phyloP scores from a whole-genome alignment of 805 yeast species.

The Candida pini region DNA sequence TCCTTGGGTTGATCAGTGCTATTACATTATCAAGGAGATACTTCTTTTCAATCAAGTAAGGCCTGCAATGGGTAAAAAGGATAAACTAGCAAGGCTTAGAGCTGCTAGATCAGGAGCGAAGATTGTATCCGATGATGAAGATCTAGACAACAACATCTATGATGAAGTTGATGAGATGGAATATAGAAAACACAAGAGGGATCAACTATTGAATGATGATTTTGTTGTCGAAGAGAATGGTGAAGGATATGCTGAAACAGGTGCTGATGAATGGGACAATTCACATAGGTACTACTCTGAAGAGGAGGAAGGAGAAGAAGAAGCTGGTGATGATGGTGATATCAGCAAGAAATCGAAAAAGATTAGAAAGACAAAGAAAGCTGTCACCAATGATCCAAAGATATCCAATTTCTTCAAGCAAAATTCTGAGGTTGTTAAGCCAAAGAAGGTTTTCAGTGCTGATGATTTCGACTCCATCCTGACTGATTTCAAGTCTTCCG shows the following conservation, averaged over 20 bases:
- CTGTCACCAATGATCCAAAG: constrained; percentile 9
- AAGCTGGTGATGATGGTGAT: constrained; percentile 23
- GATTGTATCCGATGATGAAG: constrained; percentile 33
- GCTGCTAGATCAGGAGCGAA: constrained; percentile 60
- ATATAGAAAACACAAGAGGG: constrained; percentile 69
- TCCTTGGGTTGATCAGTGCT: no score
- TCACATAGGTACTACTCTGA: constrained; percentile 51
- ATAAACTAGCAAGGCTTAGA: constrained; percentile 55
- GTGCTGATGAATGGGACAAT: constrained; percentile 83
- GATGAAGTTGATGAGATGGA: constrained; percentile 84
- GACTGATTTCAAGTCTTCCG: constrained; percentile 41
- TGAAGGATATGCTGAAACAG: constrained; percentile 89
- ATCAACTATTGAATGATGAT: constrained; percentile 80
- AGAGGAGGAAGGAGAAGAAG: constrained; percentile 36
- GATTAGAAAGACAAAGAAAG: constrained; percentile 28
- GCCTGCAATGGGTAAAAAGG: constrained; percentile 16
- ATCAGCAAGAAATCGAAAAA: constrained; percentile 26
- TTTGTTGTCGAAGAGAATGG: constrained; percentile 94
- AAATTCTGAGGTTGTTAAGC: constrained; percentile 13
- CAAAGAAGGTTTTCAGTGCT: constrained; percentile 38
- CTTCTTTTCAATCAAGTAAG: not conserved
- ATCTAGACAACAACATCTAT: constrained; percentile 58
- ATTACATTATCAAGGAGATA: no score
- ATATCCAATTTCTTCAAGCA: constrained; percentile 46
- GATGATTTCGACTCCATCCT: constrained; percentile 63